Conservation (phyloP, 2,329 filamentous ascomycete genomes). For the Pezicula neosporulosa region DNA sequence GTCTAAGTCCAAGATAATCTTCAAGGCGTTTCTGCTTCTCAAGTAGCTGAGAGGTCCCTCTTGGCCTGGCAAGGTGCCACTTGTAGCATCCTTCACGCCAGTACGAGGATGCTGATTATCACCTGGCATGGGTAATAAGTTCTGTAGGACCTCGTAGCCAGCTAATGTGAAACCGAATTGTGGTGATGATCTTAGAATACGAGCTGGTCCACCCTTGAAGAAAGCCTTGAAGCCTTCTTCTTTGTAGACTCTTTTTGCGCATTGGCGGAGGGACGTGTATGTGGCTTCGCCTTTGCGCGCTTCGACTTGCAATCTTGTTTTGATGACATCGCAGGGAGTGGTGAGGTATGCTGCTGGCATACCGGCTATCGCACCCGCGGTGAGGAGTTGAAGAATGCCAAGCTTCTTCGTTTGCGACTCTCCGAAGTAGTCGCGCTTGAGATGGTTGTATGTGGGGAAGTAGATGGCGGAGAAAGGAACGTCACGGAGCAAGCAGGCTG, state of each 20-base stretch:
- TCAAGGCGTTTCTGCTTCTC: constrained; percentile 83
- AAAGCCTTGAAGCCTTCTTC: constrained; percentile 96
- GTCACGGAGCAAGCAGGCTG: constrained; percentile 89
- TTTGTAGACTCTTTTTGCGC: constrained; percentile 75
- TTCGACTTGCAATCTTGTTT: constrained; percentile 96
- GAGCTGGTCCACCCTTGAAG: constrained; percentile 96
- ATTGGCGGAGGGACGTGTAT: constrained; percentile 86
- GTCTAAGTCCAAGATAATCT: constrained; percentile 92
- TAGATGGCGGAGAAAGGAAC: constrained; percentile 98
- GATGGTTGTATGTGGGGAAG: constrained; percentile 93
- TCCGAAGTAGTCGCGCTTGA: constrained; percentile 93
- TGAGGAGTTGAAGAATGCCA: constrained; percentile 84
- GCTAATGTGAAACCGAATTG: constrained; percentile 98
- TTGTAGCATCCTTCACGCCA: constrained; percentile 60
- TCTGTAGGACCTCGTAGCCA: constrained; percentile 89
- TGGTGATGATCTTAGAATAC: constrained; percentile 90
- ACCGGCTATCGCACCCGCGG: constrained; percentile 89
- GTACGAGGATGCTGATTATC: constrained; percentile 43
- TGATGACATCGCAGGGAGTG: constrained; percentile 98
- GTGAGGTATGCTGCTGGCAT: constrained; percentile 94
- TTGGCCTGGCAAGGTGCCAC: constrained; percentile 37
- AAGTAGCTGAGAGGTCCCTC: constrained; percentile 49
- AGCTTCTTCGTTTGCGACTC: constrained; percentile 85
- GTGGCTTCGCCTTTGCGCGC: constrained; percentile 89
- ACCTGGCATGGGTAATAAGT: constrained; percentile 74